Base-by-base conservation (phyloP, 345 rosid genomes). In the Lepidium aucheri region DNA sequence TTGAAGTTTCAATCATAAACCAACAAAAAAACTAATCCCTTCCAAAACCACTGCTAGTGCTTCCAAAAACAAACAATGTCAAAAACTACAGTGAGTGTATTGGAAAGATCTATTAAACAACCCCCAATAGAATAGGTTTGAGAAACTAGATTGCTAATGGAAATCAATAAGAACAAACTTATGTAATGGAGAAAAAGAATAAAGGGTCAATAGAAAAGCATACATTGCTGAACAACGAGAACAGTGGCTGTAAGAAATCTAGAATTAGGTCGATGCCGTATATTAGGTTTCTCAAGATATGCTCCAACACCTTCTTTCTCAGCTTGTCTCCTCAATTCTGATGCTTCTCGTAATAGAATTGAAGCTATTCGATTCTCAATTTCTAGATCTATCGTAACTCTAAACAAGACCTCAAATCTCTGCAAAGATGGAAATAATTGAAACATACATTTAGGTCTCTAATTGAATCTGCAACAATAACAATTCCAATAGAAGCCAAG, bases 181-280 rank as follows among this genome's bases (percentile, higher is more conserved):
- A 8, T 39, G 58, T 12, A 30, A 53, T 8, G 41, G 1, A 30
- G n/a, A 42, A 35, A 22, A n/a, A 9, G 3, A 32, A 5, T n/a
- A n/a, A 46, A 67, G 39, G 39, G 66, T 36, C 0, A 12, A 5
- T 5, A 51, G 36, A 14, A 22, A 42, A 59, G 8, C 61, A 14
- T 69, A 92, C 97, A 86, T 83, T 92, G 97, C 60, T 89, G 93
- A 44, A 89, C 95, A 28, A 97, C 95, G 58, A 78, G 95, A 69
- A 89, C 91, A 49, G 97, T 89, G n/a, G 98, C 94, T 8, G 85
- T 82, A 33, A 87, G 98, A 77, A 92, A 89, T 58, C 93, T 84
- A 3, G 97, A 83, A 70, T 92, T 92, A 10, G 98, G 93, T 46
- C 91, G 83, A 46, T 78, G 78, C 80, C 97, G 78, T 9, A 70